Evolutionary conservation across 345 rosid genomes (phyloP), one percentile per base, ranked within the genome.

Genomic region (Aethionema arabicum): DNA sequence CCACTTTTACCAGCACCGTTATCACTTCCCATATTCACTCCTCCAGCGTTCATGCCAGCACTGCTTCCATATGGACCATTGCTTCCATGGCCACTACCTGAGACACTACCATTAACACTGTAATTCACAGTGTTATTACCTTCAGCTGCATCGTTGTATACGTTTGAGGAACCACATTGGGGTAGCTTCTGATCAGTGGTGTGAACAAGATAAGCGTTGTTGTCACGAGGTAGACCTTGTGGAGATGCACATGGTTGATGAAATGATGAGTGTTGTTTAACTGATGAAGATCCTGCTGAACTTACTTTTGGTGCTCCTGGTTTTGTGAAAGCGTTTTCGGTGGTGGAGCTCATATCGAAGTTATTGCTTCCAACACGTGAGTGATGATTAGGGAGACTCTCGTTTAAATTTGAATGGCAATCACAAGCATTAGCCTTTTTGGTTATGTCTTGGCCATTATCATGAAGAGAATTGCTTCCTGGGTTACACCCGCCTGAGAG

Each of bases 71-170:
- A 76, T 47, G 72, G 77, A 2, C 32, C 61, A 33, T 72, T 72
- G 62, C 75, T 72, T 49, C 89, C 95, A 52, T 81, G 82, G 72
- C 84, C 83, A 75, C 96, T 89, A 46, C 91, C 83, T 4, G 83
- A 74, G 70, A 57, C 81, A 59, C 87, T 85, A 48, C 86, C 89
- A 73, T 84, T 83, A 57, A 84, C 80, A 69, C 88, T 86, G 67
- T 46, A 72, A 63, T 83, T 85, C 49, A 85, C 76, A 31, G 74
- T 65, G 75, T 59, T 64, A 53, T 65, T 72, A 65, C 61, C 71
- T 51, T 71, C 75, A 15, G 6, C n/a, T 31, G 32, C 35, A 14
- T 71, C 75, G 36, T 71, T 71, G 70, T 71, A 71, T 10, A 58
- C 61, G 38, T 71, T 71, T 31, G 75, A 71, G 30, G 70, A 71